phyloP scores from a whole-genome alignment of 2,329 filamentous ascomycete genomes.

The Cladobotryum mycophilum region DNA sequence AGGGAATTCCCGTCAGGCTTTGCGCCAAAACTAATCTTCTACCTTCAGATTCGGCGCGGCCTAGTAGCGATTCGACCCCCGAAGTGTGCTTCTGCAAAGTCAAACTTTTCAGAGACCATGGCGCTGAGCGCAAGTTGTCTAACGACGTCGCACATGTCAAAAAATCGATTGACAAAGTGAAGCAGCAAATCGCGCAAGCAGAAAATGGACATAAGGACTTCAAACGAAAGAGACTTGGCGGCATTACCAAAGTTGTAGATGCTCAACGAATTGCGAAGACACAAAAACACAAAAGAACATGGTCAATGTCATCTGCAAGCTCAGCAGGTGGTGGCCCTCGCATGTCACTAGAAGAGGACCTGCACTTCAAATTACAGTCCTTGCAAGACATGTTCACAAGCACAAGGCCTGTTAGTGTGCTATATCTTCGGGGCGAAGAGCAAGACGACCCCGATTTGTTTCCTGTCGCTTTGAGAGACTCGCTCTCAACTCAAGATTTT shows the following conservation, averaged over 20 bases:
- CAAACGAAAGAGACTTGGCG: conserved; percentile 55
- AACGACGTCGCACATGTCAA: conserved; percentile 94
- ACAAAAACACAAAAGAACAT: conserved; percentile 85
- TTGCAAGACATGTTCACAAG: conserved; percentile 87
- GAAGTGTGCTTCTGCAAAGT: conserved; percentile 96
- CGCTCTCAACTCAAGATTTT: conserved; percentile 51
- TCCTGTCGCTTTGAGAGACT: conserved; percentile 64
- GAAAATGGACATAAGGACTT: conserved; percentile 63
- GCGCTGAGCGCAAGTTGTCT: conserved; percentile 87
- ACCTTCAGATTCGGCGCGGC: conserved; percentile 43
- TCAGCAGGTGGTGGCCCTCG: conserved; percentile 46
- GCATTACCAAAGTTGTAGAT: conserved; percentile 40
- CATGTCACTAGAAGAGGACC: conserved; percentile 62
- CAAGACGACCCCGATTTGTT: conserved; percentile 73
- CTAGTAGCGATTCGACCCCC: conserved; percentile 37
- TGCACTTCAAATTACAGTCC: conserved; percentile 70
- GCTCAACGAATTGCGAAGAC: conserved; percentile 69
- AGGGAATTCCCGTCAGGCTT: conserved; percentile 88
- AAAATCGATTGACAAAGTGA: conserved; percentile 93
- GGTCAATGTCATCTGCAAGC: conserved; percentile 83
- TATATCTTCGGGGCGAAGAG: conserved; percentile 72
- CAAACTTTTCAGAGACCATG: conserved; percentile 93
- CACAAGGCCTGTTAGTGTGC: conserved; percentile 68
- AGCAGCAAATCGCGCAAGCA: conserved; percentile 82
- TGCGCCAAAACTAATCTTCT: conserved; percentile 82